Conservation (phyloP, 2,329 filamentous ascomycete species). For the Aspergillus ustus region DNA sequence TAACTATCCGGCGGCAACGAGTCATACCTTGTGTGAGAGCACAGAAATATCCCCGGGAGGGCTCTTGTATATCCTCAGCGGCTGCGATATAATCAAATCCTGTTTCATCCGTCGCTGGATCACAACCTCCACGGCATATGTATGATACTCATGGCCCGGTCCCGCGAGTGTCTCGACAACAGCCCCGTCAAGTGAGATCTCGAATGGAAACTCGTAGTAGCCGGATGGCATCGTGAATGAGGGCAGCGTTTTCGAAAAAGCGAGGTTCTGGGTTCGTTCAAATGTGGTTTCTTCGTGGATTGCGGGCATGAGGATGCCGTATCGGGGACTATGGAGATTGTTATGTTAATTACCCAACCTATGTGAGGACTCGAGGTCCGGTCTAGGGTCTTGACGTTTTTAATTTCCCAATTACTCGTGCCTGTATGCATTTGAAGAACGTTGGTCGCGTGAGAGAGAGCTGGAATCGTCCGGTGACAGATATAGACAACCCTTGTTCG, state of each 20-base stretch:
- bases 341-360: too few relatives aligned
- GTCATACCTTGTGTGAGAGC: slow-evolving; percentile 1
- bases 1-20: neutral
- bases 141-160: slow-evolving; percentile 22
- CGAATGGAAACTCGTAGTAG: slow-evolving; percentile 27
- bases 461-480: slow-evolving; percentile 20
- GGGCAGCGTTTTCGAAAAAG: slow-evolving; percentile 21
- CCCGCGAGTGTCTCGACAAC: slow-evolving; percentile 22
- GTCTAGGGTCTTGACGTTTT: too few relatives aligned
- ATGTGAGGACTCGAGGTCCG: too few relatives aligned
- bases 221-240: slow-evolving; percentile 25
- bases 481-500: neutral
- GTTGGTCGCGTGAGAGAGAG: slow-evolving; percentile 13
- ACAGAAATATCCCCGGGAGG: slow-evolving; percentile 8
- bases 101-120: slow-evolving; percentile 22
- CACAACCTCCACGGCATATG: slow-evolving; percentile 22
- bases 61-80: slow-evolving; percentile 21
- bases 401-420: slow-evolving; percentile 22
- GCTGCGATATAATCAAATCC: slow-evolving; percentile 22
- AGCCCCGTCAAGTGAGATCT: slow-evolving; percentile 18
- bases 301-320: neutral
- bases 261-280: slow-evolving; percentile 19
- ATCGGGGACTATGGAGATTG: neutral
- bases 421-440: slow-evolving; percentile 22
- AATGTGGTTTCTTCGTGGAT: slow-evolving; percentile 21